Conservation (phyloP, 2,329 filamentous ascomycete species). For the Aspergillus calidoustus region DNA sequence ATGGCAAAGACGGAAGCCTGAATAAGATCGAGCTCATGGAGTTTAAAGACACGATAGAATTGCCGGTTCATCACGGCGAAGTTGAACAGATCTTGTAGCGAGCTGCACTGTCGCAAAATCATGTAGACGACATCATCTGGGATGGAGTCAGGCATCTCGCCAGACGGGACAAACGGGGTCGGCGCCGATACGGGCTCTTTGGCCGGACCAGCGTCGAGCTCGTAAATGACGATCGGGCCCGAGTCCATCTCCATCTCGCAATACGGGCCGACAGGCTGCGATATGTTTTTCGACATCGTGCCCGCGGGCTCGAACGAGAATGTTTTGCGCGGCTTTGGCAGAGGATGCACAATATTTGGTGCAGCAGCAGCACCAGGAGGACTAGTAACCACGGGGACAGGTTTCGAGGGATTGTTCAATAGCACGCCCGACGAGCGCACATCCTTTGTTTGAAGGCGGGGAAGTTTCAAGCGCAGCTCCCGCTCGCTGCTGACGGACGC, state of each 20-base stretch:
- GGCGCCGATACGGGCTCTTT: slow-evolving; percentile 10
- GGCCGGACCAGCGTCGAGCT: slow-evolving; percentile 36
- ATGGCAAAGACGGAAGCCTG: slow-evolving; percentile 56
- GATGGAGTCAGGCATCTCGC: slow-evolving; percentile 45
- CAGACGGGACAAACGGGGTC: slow-evolving; percentile 25
- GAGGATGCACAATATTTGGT: not conserved
- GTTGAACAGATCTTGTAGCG: slow-evolving; percentile 60
- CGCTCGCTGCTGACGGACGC: slow-evolving; percentile 28
- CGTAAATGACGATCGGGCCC: slow-evolving; percentile 35
- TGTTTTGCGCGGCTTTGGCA: slow-evolving; percentile 3
- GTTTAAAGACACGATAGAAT: slow-evolving; percentile 63
- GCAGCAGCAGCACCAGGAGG: not conserved
- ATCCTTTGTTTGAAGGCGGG: slow-evolving; percentile 32
- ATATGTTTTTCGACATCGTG: slow-evolving; percentile 30
- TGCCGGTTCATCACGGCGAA: slow-evolving; percentile 59
- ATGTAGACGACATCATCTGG: slow-evolving; percentile 57
- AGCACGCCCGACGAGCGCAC: slow-evolving; percentile 1
- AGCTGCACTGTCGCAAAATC: slow-evolving; percentile 56
- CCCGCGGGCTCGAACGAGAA: slow-evolving; percentile 23
- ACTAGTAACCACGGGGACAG: no score
- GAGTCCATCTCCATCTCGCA: slow-evolving; percentile 28
- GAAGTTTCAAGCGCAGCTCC: slow-evolving; percentile 28
- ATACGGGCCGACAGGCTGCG: slow-evolving; percentile 22
- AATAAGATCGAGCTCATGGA: slow-evolving; percentile 59
- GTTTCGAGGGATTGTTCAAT: not conserved